Evolutionary conservation across 768 basidiomycete species (phyloP), one percentile per base, ranked within the genome.

Genomic region (Podaxis pistillaris): DNA sequence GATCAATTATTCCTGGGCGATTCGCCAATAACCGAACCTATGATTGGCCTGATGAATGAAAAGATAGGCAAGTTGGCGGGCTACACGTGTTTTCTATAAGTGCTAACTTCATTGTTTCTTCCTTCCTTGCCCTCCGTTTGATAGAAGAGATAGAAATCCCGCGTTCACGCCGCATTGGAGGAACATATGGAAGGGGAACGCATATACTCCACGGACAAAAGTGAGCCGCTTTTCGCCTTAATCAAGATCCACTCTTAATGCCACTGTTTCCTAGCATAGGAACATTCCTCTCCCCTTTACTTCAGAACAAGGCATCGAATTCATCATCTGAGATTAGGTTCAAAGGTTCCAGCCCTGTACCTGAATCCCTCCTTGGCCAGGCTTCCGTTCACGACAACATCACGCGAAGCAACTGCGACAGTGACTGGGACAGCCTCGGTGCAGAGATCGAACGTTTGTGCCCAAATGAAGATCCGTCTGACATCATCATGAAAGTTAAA

Each of bases 91-190:
- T 19, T 3, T 15, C 54, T 24, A 9, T 57, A 28, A 56, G 5
- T 63, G 33, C 30, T 40, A 17, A 30, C 41, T 11, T 33, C 5
- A 26, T 56, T 4, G 38, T 30, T 63, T 26, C 22, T 55, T 46
- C 40, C 26, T 63, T 26, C 19, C 52, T 46, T 17, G 26, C 56
- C n/a, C 3, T 37, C 30, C 30, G 26, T 54, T 19, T 47, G 53
- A 8, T 52, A 87, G 86, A 86, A 41, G 82, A 81, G 54, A 69
- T 81, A 26, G 74, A 82, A 53, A 79, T 90, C 33, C 85, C 88
- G 3, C 80, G 85, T 8, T 71, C 74, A 9, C 77, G 78, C 57
- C 79, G 76, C 62, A 77, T 85, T 19, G 83, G 85, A 15, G 80
- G 78, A 4, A 63, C 53, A 38, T 62, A 65, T 19, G 74, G 72